A percentile compares a stretch with the other conserved stretches of the same genome.
These are phyloP conservation scores for Acorus gramineus DNA, from an alignment of 106 monocot genomes.

Conservation along the genomic window DNA sequence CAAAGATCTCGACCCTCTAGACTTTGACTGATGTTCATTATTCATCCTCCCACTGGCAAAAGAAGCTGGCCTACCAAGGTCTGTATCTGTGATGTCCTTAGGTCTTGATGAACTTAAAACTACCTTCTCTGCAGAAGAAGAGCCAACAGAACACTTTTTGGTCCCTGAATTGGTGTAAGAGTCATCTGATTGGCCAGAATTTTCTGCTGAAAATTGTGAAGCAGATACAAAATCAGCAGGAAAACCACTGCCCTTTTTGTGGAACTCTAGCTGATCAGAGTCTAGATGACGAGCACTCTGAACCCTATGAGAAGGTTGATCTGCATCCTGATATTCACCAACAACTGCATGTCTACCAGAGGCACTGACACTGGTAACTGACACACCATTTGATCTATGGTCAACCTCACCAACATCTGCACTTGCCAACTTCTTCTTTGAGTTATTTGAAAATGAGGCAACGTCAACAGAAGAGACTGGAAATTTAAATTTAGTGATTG, in stretches of 20 bases:
- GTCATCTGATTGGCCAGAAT: background rate
- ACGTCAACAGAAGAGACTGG: conserved; percentile 4
- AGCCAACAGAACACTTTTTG: background rate
- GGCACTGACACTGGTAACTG: background rate
- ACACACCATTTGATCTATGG: background rate
- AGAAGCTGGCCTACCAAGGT: conserved; percentile 5
- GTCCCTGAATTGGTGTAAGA: conserved; percentile 4
- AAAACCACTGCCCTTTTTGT: background rate
- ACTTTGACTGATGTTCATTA: conserved; percentile 10
- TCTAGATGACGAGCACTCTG: background rate
- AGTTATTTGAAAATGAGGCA: conserved; percentile 10
- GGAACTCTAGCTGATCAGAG: background rate
- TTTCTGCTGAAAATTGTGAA: background rate
- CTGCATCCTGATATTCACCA: conserved; percentile 3
- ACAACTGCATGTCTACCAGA: background rate
- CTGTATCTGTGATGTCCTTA: background rate
- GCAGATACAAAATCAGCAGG: background rate
- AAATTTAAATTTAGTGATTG: conserved; percentile 2
- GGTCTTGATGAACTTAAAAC: background rate
- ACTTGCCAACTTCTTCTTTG: conserved; percentile 12
- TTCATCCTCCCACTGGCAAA: conserved; percentile 3
- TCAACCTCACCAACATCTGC: conserved; percentile 6
- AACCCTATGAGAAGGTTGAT: background rate
- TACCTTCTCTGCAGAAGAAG: background rate
- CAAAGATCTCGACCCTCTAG: conserved; percentile 6